phyloP scores from a whole-genome alignment of 2,329 filamentous ascomycete species.

The Huntiella moniliformis region DNA sequence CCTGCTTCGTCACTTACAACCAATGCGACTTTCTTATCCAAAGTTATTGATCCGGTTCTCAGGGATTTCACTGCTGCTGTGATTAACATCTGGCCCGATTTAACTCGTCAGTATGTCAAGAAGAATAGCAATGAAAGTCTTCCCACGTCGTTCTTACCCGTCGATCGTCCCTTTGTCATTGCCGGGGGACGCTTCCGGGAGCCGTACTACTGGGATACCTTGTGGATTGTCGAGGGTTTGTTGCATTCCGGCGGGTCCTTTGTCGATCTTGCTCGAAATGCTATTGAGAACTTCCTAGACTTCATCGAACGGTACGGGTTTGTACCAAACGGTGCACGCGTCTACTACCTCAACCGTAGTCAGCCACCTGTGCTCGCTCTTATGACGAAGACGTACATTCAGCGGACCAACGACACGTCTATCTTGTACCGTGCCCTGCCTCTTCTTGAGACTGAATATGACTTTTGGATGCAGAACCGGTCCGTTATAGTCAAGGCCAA shows the following conservation, averaged over 20 bases:
- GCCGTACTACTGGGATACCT: conserved; percentile 54
- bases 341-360: conserved; percentile 50
- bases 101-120: conserved; percentile 40
- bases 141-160: conserved; percentile 44
- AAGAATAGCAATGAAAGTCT: conserved; percentile 37
- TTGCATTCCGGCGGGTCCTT: conserved; percentile 46
- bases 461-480: conserved; percentile 43
- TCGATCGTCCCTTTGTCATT: conserved; percentile 51
- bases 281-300: conserved; percentile 52
- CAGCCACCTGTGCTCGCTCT: conserved; percentile 47
- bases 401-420: conserved; percentile 43
- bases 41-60: conserved; percentile 37
- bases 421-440: conserved; percentile 40
- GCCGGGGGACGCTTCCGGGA: conserved; percentile 54
- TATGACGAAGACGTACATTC: conserved; percentile 46
- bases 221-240: conserved; percentile 48
- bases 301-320: conserved; percentile 46
- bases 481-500: conserved; percentile 29
- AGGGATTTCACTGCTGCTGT: conserved; percentile 43
- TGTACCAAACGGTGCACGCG: conserved; percentile 47
- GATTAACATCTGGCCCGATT: conserved; percentile 50
- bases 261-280: conserved; percentile 43
- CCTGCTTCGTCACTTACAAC: conserved; percentile 31
- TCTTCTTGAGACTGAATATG: conserved; percentile 42
- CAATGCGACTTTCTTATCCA: conserved; percentile 37